A percentile compares a stretch with the other conserved stretches of the same genome.
Evolutionary conservation across 1,284 basidiomycete species (phyloP).

Genomic region (Thecaphora frezii): DNA sequence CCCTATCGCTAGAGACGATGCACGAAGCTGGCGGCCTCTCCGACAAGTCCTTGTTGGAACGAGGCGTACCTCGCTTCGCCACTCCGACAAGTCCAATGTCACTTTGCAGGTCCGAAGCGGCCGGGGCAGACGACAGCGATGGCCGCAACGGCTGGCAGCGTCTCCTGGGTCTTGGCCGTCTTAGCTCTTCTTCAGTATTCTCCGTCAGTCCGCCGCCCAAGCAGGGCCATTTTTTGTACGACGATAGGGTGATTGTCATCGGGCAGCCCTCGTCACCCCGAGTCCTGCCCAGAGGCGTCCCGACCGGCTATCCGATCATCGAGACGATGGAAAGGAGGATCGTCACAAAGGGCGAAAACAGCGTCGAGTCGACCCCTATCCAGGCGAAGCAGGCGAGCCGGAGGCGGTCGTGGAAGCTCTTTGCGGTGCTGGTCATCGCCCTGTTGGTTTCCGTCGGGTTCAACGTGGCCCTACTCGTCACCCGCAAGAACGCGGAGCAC

Average conservation of each 20-base stretch:
- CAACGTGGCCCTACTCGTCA: constrained; percentile 10
- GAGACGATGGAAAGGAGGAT: background rate
- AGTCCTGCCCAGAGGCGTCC: background rate
- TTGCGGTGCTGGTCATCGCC: background rate
- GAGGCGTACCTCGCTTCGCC: background rate
- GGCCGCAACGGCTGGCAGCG: background rate
- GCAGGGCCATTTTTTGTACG: background rate
- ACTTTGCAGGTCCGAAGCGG: background rate
- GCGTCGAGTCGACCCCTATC: background rate
- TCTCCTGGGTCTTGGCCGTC: background rate
- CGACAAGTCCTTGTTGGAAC: constrained; percentile 14
- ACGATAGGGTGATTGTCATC: background rate
- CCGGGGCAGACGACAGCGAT: background rate
- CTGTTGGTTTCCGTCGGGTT: constrained; percentile 7
- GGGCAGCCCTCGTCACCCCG: too few species aligned
- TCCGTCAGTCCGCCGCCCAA: background rate
- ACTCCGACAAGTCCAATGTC: background rate
- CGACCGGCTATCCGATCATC: too few species aligned
- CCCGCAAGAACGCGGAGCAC: too few species aligned
- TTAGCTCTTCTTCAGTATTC: background rate
- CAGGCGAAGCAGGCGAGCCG: background rate
- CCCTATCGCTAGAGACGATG: too few species aligned
- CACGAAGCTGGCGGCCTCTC: too few species aligned
- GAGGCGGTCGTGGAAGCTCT: background rate
- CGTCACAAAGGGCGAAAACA: background rate